Evolutionary conservation across 2,329 filamentous ascomycete species (phyloP).

Genomic region (Epicoccum sorghinum): DNA sequence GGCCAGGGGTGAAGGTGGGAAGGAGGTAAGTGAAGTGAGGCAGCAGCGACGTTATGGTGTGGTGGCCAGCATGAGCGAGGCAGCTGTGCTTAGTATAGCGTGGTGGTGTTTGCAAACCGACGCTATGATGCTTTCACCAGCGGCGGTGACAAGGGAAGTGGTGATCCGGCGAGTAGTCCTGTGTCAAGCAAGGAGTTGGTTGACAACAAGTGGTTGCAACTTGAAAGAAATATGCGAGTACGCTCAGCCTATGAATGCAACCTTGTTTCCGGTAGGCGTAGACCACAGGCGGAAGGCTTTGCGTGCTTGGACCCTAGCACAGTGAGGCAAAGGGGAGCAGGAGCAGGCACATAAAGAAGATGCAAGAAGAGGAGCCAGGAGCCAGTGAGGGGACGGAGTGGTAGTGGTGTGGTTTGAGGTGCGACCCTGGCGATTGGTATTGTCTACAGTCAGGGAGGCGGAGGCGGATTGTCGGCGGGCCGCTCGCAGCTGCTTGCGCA

Average conservation of each 20-base stretch:
- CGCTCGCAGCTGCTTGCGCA: conserved; percentile 37
- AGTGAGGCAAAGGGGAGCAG: conserved; percentile 26
- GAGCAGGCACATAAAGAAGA: conserved; percentile 28
- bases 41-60: conserved; percentile 21
- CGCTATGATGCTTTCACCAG: conserved; percentile 15
- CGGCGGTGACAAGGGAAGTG: conserved; percentile 17
- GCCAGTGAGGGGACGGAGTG: conserved; percentile 15
- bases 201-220: conserved; percentile 28
- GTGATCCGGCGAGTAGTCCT: conserved; percentile 13
- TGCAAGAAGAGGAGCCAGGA: conserved; percentile 13
- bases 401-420: conserved; percentile 3
- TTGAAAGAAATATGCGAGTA: conserved; percentile 35
- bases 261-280: conserved; percentile 31
- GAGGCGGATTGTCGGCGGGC: conserved; percentile 32
- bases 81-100: conserved; percentile 17
- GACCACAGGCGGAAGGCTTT: conserved; percentile 21
- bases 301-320: conserved; percentile 8
- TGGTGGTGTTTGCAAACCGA: conserved; percentile 22
- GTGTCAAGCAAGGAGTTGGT: conserved; percentile 43
- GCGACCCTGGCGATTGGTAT: conserved; percentile 11
- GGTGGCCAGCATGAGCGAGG: conserved; percentile 20
- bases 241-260: conserved; percentile 37
- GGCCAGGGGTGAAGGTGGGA: conserved; percentile 12
- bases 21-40: conserved; percentile 5
- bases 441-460: conserved; percentile 17